Conservation (phyloP, 2,329 filamentous ascomycete species). For the Chrysoporthe cubensis region DNA sequence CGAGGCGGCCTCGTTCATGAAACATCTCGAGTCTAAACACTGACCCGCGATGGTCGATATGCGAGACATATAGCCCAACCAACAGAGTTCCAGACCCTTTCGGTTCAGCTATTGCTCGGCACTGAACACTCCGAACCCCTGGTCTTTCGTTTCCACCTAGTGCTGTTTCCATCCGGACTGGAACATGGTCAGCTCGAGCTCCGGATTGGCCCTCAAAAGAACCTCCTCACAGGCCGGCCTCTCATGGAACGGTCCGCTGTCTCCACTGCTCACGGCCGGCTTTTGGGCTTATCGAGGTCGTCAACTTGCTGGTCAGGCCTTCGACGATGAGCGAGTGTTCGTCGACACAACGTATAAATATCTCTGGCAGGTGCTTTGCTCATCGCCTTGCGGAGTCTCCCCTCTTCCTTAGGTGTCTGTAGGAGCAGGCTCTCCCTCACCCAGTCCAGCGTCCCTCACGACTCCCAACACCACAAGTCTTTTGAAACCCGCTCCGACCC, state of each 20-base stretch:
- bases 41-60: not conserved
- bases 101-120: not conserved
- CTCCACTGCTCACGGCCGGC: not conserved
- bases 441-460: constrained; percentile 12
- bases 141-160: not conserved
- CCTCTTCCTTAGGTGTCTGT: not conserved
- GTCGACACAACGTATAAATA: not conserved
- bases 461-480: not conserved
- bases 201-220: not conserved
- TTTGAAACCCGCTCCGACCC: not conserved
- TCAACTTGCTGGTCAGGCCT: not conserved
- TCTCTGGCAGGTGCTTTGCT: not conserved
- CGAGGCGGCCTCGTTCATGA: not conserved
- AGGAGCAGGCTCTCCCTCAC: constrained; percentile 9
- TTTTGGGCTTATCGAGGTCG: not conserved
- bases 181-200: not conserved
- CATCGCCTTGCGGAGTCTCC: not conserved
- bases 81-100: not conserved
- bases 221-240: not conserved
- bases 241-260: not conserved
- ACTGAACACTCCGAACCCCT: not conserved
- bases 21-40: not conserved
- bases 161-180: not conserved
- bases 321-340: not conserved
- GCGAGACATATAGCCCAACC: not conserved